Conservation (phyloP, 441 rosid genomes). For the Bruguiera hainesii region DNA sequence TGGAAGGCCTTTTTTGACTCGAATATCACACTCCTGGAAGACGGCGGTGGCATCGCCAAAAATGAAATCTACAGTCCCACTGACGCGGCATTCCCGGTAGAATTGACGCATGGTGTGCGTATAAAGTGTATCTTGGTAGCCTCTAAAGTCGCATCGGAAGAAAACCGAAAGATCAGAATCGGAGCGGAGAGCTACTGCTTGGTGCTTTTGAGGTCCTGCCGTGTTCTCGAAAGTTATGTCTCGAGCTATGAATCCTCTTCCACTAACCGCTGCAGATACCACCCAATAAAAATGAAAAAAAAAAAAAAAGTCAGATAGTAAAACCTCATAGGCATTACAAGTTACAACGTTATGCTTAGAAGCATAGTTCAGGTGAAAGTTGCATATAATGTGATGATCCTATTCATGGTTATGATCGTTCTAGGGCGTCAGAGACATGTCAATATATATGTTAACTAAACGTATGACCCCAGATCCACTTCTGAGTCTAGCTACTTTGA, state of each 20-base stretch:
- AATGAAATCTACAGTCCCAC: constrained; percentile 66
- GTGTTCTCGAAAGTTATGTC: constrained; percentile 83
- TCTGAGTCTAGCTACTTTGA: too few relatives aligned
- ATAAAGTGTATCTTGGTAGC: constrained; percentile 87
- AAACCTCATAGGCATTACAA: too few relatives aligned
- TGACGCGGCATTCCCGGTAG: constrained; percentile 67
- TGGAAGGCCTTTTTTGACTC: constrained; percentile 38
- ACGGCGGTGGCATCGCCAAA: constrained; percentile 54
- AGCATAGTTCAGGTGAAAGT: too few relatives aligned
- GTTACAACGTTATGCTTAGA: too few relatives aligned
- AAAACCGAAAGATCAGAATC: constrained; percentile 75
- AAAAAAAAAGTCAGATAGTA: too few relatives aligned
- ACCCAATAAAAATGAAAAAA: not conserved
- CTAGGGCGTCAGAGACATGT: too few relatives aligned
- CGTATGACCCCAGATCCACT: too few relatives aligned
- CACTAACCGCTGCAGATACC: constrained; percentile 68
- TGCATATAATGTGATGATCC: too few relatives aligned
- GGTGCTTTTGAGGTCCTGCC: constrained; percentile 78
- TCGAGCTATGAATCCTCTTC: constrained; percentile 78
- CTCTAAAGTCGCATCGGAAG: constrained; percentile 54
- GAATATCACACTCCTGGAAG: constrained; percentile 56
- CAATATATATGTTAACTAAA: too few relatives aligned
- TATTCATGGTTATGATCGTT: too few relatives aligned
- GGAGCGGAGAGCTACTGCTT: constrained; percentile 74
- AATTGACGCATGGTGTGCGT: constrained; percentile 90